A percentile compares a stretch with the other conserved stretches of the same genome.
These are phyloP conservation scores for Delonix regia DNA, from an alignment of 306 rosid species.

Conservation along the genomic window DNA sequence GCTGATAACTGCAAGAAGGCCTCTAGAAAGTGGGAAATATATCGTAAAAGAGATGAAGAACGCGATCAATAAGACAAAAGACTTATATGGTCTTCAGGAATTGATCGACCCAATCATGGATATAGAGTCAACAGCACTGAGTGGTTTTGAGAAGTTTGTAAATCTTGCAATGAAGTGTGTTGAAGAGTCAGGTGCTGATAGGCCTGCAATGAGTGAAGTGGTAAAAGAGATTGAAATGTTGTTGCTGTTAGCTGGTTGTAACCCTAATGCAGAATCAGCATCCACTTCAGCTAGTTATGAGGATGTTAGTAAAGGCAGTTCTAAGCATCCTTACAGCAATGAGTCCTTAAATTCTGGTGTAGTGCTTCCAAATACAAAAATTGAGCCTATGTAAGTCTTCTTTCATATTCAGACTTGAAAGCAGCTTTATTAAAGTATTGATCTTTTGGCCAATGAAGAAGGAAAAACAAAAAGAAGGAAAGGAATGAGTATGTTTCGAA, in stretches of 20 bases:
- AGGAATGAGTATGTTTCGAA: background rate
- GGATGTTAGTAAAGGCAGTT: slow-evolving; percentile 32
- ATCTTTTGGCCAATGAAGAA: background rate
- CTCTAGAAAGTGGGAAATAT: slow-evolving; percentile 55
- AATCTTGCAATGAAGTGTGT: slow-evolving; percentile 57
- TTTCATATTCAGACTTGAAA: background rate
- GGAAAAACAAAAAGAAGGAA: background rate
- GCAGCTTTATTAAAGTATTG: background rate
- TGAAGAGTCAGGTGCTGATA: slow-evolving; percentile 43
- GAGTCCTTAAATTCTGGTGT: slow-evolving; percentile 36
- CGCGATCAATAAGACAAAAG: slow-evolving; percentile 46
- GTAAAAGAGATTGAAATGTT: slow-evolving; percentile 59
- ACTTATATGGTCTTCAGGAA: slow-evolving; percentile 35
- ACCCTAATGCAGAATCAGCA: slow-evolving; percentile 44
- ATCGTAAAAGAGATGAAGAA: slow-evolving; percentile 54
- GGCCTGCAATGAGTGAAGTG: slow-evolving; percentile 67
- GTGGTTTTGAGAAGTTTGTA: slow-evolving; percentile 51
- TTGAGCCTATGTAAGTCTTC: slow-evolving; percentile 15
- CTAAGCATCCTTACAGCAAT: slow-evolving; percentile 43
- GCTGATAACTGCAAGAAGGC: slow-evolving; percentile 58
- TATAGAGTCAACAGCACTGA: slow-evolving; percentile 36
- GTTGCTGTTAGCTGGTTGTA: slow-evolving; percentile 44
- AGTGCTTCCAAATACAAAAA: slow-evolving; percentile 30
- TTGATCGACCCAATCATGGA: slow-evolving; percentile 51
- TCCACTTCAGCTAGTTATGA: slow-evolving; percentile 53